Conservation (phyloP, 768 basidiomycete genomes). For the Hypholoma sublateritium region DNA sequence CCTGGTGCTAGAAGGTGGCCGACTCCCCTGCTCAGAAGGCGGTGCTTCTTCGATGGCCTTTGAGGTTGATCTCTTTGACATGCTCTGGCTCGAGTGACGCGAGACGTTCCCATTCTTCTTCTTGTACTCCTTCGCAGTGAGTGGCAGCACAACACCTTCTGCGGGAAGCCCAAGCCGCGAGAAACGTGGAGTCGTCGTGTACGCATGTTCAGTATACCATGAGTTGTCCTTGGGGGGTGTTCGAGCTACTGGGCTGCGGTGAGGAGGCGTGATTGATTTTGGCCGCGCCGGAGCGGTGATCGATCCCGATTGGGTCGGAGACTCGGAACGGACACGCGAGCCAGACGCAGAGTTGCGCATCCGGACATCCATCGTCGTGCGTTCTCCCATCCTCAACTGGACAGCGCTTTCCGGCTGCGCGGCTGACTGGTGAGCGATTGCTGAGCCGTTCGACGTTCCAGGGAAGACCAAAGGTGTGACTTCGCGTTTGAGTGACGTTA, state of each 20-base stretch:
- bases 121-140: slow-evolving; percentile 33
- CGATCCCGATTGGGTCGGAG: background rate
- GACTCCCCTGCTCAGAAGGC: too few relatives aligned
- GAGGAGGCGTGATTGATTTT: background rate
- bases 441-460: background rate
- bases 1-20: too few relatives aligned
- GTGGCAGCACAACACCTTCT: slow-evolving; percentile 38
- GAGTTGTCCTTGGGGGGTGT: slow-evolving; percentile 19
- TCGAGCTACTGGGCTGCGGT: background rate
- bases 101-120: background rate
- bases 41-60: too few relatives aligned
- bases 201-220: slow-evolving; percentile 37
- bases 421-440: background rate
- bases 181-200: slow-evolving; percentile 39
- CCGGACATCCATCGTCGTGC: background rate
- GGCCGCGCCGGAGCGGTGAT: background rate
- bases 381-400: background rate
- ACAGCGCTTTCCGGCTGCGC: background rate
- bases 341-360: background rate
- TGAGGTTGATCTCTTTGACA: too few relatives aligned
- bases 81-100: background rate
- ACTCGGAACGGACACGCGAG: background rate
- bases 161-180: slow-evolving; percentile 34
- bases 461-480: background rate
- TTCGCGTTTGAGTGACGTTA: background rate